phyloP scores from a whole-genome alignment of 768 basidiomycete species.

The Mycena crocata region DNA sequence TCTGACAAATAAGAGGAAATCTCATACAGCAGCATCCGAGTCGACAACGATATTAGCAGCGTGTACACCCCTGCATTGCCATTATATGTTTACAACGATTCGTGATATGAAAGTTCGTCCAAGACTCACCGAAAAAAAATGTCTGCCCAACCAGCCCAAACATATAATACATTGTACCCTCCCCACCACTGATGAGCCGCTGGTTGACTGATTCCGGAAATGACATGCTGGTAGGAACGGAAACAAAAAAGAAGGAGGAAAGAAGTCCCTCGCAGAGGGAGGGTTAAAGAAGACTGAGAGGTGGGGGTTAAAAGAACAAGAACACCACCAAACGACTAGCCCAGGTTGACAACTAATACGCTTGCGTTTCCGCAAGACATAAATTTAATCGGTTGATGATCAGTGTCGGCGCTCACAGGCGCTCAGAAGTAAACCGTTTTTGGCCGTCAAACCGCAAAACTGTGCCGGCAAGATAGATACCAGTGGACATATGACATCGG shows the following conservation, averaged over 20 bases:
- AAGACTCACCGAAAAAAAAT: not conserved
- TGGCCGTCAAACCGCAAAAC: too few relatives aligned
- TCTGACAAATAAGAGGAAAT: not conserved
- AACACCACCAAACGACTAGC: not conserved
- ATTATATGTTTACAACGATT: not conserved
- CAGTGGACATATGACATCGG: too few relatives aligned
- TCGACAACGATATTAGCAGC: not conserved
- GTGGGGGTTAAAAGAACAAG: slow-evolving; percentile 18
- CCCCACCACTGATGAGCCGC: not conserved
- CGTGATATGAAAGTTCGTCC: not conserved
- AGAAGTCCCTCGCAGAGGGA: slow-evolving; percentile 29
- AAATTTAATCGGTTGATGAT: too few relatives aligned
- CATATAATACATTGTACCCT: not conserved
- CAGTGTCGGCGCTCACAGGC: too few relatives aligned
- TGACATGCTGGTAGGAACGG: not conserved
- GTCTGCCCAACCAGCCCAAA: not conserved
- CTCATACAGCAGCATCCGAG: not conserved
- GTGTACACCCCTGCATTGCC: not conserved
- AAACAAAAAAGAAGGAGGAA: not conserved
- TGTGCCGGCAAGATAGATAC: too few relatives aligned
- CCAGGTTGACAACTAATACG: not conserved
- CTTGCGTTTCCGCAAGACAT: too few relatives aligned
- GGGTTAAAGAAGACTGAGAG: slow-evolving; percentile 2
- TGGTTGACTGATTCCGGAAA: not conserved
- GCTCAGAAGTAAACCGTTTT: too few relatives aligned